A percentile compares a stretch with the other conserved stretches of the same genome.
Conservation (phyloP, 441 rosid genomes). For the Isatis lusitanica region DNA sequence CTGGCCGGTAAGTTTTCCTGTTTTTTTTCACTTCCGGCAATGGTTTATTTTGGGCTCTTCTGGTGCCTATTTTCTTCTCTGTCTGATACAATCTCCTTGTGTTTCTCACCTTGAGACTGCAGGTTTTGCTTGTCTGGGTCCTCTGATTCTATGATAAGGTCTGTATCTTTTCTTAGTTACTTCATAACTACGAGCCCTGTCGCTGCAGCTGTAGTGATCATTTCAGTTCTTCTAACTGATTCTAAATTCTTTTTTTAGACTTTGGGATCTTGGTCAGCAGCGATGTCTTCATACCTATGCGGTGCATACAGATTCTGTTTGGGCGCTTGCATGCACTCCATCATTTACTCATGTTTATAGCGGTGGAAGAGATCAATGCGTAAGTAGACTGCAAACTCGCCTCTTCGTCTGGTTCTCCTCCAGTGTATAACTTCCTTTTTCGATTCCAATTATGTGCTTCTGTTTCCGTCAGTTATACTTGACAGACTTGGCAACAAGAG, state of each 20-base stretch:
- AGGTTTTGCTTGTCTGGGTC: slow-evolving; percentile 99
- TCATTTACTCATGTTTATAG: slow-evolving; percentile 95
- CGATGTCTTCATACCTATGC: slow-evolving; percentile 98
- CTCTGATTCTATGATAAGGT: slow-evolving; percentile 99
- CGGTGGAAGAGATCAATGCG: slow-evolving; percentile 98
- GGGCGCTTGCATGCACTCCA: slow-evolving; percentile 98
- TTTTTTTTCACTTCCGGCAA: slow-evolving; percentile 6
- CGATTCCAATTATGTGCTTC: slow-evolving; percentile 1
- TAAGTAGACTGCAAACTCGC: slow-evolving; percentile 44
- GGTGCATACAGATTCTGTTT: slow-evolving; percentile 98
- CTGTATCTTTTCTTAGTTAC: slow-evolving; percentile 21
- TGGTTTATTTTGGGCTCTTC: neutral
- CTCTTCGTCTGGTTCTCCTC: slow-evolving; percentile 7
- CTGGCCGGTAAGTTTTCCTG: slow-evolving; percentile 68
- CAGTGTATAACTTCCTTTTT: neutral
- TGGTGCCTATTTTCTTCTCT: neutral
- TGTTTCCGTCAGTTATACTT: slow-evolving; percentile 76
- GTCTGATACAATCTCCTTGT: slow-evolving; percentile 7
- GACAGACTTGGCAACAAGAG: slow-evolving; percentile 96
- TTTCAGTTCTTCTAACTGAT: slow-evolving; percentile 35
- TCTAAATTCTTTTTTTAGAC: slow-evolving; percentile 47
- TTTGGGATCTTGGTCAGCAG: slow-evolving; percentile 99
- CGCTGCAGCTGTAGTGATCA: slow-evolving; percentile 9
- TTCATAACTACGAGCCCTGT: neutral
- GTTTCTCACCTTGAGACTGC: slow-evolving; percentile 39